Percentiles rank a stretch among this genome's conserved stretches.
Conservation (phyloP, 257 asterid genomes). For the Prunella vulgaris region DNA sequence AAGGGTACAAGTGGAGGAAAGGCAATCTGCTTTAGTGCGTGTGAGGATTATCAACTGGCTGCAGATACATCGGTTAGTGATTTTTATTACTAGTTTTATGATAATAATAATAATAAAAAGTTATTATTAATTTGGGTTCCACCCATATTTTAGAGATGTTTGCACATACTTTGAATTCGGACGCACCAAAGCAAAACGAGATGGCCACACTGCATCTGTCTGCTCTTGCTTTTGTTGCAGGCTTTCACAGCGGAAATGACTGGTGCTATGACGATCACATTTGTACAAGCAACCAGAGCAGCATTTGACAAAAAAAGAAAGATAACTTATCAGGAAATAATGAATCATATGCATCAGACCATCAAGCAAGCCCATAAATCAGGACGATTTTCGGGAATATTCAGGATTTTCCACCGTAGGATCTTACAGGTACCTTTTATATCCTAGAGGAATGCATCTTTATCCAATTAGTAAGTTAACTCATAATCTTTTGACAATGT, state of each 20-base stretch:
- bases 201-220: not conserved
- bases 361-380: constrained; percentile 34
- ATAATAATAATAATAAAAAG: too few species aligned
- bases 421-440: constrained; percentile 50
- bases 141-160: too few species aligned
- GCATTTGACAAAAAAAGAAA: constrained; percentile 9
- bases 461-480: not conserved
- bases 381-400: constrained; percentile 30
- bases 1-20: constrained; percentile 64
- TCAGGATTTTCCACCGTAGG: constrained; percentile 42
- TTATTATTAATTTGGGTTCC: not conserved
- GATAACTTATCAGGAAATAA: constrained; percentile 41
- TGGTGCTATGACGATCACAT: constrained; percentile 68
- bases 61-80: constrained; percentile 63
- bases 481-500: not conserved
- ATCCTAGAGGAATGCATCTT: not conserved
- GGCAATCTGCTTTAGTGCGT: constrained; percentile 72
- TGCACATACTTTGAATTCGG: too few species aligned
- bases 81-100: not conserved
- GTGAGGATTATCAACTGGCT: constrained; percentile 73
- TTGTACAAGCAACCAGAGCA: constrained; percentile 44
- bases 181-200: too few species aligned
- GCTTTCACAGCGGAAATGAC: constrained; percentile 33
- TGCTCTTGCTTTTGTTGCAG: constrained; percentile 30
- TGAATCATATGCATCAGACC: constrained; percentile 37